phyloP scores from a whole-genome alignment of 2,329 filamentous ascomycete genomes.

The Alternaria sp. region DNA sequence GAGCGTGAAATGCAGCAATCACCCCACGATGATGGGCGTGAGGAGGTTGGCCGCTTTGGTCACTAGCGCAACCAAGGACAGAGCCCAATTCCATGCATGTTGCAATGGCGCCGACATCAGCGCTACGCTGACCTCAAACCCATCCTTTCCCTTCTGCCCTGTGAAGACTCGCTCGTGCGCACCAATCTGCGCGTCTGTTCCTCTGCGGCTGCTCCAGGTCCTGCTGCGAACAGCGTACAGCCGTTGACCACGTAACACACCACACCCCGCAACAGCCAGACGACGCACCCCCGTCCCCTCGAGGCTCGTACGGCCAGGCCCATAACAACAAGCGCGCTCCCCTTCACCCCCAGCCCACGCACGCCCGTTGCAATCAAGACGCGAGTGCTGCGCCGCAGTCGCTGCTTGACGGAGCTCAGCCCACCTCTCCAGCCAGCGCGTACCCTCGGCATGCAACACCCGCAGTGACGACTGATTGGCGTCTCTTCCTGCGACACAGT shows the following conservation, averaged over 20 bases:
- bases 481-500: conserved; percentile 45
- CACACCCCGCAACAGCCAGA: conserved; percentile 21
- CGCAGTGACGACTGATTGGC: conserved; percentile 42
- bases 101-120: conserved; percentile 20
- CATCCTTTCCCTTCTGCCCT: conserved; percentile 12
- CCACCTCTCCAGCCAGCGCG: conserved; percentile 16
- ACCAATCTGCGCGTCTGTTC: not conserved
- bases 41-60: conserved; percentile 13
- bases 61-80: conserved; percentile 16
- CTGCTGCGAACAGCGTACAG: conserved; percentile 6
- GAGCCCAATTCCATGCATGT: conserved; percentile 18
- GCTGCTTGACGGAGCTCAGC: not conserved
- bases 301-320: conserved; percentile 1
- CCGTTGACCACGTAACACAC: conserved; percentile 15
- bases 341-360: not conserved
- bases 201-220: not conserved
- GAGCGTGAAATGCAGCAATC: not conserved
- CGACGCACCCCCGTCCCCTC: conserved; percentile 9
- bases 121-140: conserved; percentile 15
- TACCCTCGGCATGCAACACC: conserved; percentile 47
- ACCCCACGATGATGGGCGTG: conserved; percentile 7
- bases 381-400: conserved; percentile 4
- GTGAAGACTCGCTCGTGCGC: conserved; percentile 6
- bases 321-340: not conserved
- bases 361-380: not conserved